Base-by-base conservation (phyloP, 2,329 filamentous ascomycete genomes). In the Dactylellina leptospora region DNA sequence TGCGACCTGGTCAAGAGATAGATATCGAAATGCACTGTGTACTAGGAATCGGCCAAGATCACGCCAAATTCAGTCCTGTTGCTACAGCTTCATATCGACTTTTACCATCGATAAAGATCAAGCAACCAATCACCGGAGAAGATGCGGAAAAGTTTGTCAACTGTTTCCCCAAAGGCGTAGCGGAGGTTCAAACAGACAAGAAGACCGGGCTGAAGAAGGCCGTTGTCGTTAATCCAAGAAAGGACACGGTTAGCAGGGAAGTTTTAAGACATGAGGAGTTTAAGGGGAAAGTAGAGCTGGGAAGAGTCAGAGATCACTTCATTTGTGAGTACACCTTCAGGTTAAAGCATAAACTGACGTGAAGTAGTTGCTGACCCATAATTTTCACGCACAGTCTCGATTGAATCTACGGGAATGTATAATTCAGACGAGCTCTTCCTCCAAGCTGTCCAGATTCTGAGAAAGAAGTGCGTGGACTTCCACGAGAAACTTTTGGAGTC, bases 11-110 rank as follows among this genome's bases (percentile, higher is more conserved):
- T 3, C 96, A 99, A 83, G 86, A 87, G 76, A 91, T 99, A 77
- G 85, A 91, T 78, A 83, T 97, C 73, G 88, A 90, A 75, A 90
- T 96, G 85, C 93, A 97, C 83, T 95, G 93, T 82, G 88, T 96
- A 82, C 96, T 97, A 82, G 95, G 96, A 72, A 88, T 96, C 75
- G 95, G 95, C 50, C 87, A 89, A 74, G 95, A 99, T 81, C 95
- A 99, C 80, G 90, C 95, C 76, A 99, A 99, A 81, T 99, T 95
- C 83, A 96, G 92, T 0, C 95, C 95, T 48, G 95, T 97, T 33
- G 93, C 93, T 2, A 97, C 95, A 0, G 95, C 95, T 2, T 91
- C 90, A 22, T 99, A 99, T 82, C 88, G 95, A 53, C 85, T 99
- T 18, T 82, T 99, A 78, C 95, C 95, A 5, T 88, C 88, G 75